Percentiles rank a stretch among this genome's conserved stretches.
Conservation (phyloP, 495 filamentous ascomycete genomes). For the Penicillium cinerascens region DNA sequence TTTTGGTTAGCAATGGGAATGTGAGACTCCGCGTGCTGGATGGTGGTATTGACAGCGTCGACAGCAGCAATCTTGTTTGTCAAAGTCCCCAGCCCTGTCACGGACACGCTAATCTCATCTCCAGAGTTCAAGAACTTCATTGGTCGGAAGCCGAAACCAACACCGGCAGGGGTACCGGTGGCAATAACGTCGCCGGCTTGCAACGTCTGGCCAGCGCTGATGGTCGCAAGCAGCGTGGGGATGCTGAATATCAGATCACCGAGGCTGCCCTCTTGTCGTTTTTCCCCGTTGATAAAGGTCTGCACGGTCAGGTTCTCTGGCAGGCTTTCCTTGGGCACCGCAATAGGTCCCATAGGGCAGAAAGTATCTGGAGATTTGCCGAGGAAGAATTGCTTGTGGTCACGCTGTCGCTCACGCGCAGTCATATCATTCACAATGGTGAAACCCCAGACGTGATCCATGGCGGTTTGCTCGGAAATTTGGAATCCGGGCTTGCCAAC, state of each 20-base stretch:
- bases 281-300: conserved; percentile 62
- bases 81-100: conserved; percentile 35
- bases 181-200: conserved; percentile 70
- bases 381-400: conserved; percentile 58
- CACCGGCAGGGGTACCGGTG: conserved; percentile 63
- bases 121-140: conserved; percentile 45
- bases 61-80: conserved; percentile 36
- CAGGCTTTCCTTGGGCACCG: conserved; percentile 44
- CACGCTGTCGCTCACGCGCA: conserved; percentile 52
- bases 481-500: conserved; percentile 48
- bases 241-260: conserved; percentile 70
- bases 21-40: neutral
- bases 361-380: conserved; percentile 55
- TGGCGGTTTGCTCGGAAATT: conserved; percentile 43
- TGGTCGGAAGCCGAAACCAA: conserved; percentile 48
- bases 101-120: conserved; percentile 49
- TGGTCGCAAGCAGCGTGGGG: conserved; percentile 58
- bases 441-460: conserved; percentile 54
- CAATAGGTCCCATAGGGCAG: conserved; percentile 54
- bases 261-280: conserved; percentile 62
- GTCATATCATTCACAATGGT: conserved; percentile 57
- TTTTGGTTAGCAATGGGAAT: conserved; percentile 16
- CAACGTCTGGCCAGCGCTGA: conserved; percentile 65
- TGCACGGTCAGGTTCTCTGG: conserved; percentile 56
- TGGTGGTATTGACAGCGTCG: conserved; percentile 12